Evolutionary conservation across 257 asterid species (phyloP), one percentile per base, ranked within the genome.

Genomic region (Salvia splendens): DNA sequence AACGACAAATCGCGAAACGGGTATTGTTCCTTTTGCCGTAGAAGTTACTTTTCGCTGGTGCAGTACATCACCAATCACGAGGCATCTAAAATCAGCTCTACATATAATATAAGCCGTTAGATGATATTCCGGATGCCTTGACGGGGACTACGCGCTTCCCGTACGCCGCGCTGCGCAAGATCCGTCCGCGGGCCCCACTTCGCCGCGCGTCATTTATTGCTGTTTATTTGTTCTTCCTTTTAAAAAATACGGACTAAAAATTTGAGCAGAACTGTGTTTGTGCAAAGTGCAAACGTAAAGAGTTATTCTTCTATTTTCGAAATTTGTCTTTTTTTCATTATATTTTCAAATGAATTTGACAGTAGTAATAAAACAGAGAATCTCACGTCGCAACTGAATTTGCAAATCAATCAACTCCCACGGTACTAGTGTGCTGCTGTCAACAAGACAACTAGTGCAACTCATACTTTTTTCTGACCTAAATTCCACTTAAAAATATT

Each of bases 1-100:
- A 49, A 50, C 50, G 57, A 52, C 38, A 32, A 14, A 55, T 33
- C 41, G 55, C 17, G 12, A 68, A 68, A 68, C 66, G 47, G 74
- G 74, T 32, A 57, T 10, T 69, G 67, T 69, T 69, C 67, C 67
- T 58, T 69, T 69, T 59, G 74, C 67, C 33, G 48, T 43, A 43
- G 14, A 55, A 42, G 7, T 4, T 16, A 17, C 43, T 38, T 20
- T 41, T 6, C 36, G 35, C 56, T 68, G 16, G 56, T 38, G 41
- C 38, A 33, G 38, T 45, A 38, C 47, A 42, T 53, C 48, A 36
- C 24, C 38, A 10, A 11, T 61, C 66, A 40, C 51, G 65, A 40
- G 65, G 32, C 49, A 9, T 12, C 24, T 1, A 35, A 5, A 6
- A 9, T 2, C 6, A 10, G 10, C 36, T 6, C 46, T 57, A 1